Conservation (phyloP, 2,329 filamentous ascomycete genomes). For the Decorospora gaudefroyi region DNA sequence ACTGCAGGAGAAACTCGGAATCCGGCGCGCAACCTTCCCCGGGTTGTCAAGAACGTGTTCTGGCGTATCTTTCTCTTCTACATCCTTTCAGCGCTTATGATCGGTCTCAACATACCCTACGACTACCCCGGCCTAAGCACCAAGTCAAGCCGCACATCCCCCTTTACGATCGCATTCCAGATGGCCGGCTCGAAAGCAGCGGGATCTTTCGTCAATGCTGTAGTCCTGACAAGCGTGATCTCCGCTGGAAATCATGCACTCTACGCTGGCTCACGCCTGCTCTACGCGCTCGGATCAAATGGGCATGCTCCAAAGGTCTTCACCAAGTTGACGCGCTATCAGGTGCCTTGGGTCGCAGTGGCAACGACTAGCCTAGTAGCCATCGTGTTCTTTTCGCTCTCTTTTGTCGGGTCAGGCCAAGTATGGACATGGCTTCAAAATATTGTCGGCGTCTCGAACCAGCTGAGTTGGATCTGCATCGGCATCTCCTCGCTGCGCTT, state of each 20-base stretch:
- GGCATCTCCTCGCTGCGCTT: conserved; percentile 64
- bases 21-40: conserved; percentile 78
- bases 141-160: conserved; percentile 54
- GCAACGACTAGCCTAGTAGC: conserved; percentile 45
- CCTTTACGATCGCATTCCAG: conserved; percentile 68
- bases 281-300: conserved; percentile 56
- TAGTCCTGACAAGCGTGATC: conserved; percentile 65
- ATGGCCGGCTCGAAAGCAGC: conserved; percentile 64
- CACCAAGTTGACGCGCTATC: conserved; percentile 54
- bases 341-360: conserved; percentile 49
- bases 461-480: conserved; percentile 60
- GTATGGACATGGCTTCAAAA: conserved; percentile 68
- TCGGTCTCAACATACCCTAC: conserved; percentile 51
- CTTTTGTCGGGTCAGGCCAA: conserved; percentile 48
- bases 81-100: conserved; percentile 49
- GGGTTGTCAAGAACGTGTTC: conserved; percentile 90
- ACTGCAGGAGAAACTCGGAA: conserved; percentile 80
- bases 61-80: conserved; percentile 54
- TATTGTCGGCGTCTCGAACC: conserved; percentile 62
- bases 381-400: conserved; percentile 50
- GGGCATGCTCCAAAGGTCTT: conserved; percentile 76
- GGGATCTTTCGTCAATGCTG: conserved; percentile 67
- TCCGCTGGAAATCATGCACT: conserved; percentile 62
- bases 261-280: conserved; percentile 60
- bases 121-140: conserved; percentile 43